Conservation (phyloP, 805 yeast genomes). For the Teunomyces kruisii region DNA sequence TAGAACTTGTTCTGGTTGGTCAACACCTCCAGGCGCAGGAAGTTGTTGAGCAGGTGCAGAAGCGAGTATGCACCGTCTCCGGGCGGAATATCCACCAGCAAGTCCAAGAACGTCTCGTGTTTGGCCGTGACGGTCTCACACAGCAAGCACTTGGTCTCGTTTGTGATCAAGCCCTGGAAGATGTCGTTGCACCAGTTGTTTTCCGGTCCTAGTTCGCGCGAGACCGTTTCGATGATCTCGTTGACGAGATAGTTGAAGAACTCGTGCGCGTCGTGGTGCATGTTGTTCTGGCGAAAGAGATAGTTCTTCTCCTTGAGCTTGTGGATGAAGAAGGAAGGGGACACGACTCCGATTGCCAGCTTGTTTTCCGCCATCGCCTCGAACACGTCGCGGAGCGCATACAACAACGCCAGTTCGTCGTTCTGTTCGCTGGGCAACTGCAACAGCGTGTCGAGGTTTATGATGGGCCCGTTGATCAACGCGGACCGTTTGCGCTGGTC, state of each 20-base stretch:
- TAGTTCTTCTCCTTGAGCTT: conserved; percentile 80
- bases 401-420: conserved; percentile 35
- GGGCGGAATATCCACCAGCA: conserved; percentile 79
- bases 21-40: conserved; percentile 81
- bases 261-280: conserved; percentile 99
- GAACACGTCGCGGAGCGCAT: conserved; percentile 80
- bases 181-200: conserved; percentile 61
- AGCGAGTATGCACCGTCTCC: conserved; percentile 59
- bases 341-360: conserved; percentile 75
- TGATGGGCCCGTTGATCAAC: conserved; percentile 73
- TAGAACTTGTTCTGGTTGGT: conserved; percentile 87
- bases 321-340: conserved; percentile 73
- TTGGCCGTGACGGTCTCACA: conserved; percentile 82
- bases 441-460: conserved; percentile 73
- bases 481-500: conserved; percentile 83
- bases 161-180: conserved; percentile 82
- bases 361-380: conserved; percentile 76
- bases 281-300: conserved; percentile 74
- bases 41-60: conserved; percentile 75
- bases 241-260: conserved; percentile 85
- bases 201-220: conserved; percentile 29
- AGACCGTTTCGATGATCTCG: conserved; percentile 58
- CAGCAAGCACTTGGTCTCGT: conserved; percentile 84
- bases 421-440: conserved; percentile 36
- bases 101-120: conserved; percentile 83